phyloP scores from a whole-genome alignment of 345 rosid species.

The Brassica rapa region DNA sequence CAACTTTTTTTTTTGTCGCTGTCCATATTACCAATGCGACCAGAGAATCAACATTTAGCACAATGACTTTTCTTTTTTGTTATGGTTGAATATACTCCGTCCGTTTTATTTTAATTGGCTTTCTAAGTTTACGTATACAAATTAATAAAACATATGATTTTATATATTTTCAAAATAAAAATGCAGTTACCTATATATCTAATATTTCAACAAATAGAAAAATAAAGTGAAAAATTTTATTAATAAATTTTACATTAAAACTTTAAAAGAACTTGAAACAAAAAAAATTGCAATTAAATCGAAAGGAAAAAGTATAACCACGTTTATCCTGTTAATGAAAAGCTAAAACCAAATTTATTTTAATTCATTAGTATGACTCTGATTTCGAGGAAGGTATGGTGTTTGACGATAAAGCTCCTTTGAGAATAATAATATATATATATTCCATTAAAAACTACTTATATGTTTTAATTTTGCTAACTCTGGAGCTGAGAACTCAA shows the following conservation, averaged over 20 bases:
- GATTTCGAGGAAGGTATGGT: constrained; percentile 10
- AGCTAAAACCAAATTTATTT: not conserved
- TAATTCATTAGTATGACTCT: not conserved
- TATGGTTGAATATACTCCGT: not conserved
- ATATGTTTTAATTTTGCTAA: not conserved
- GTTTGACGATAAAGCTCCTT: not conserved
- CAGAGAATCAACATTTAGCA: not conserved
- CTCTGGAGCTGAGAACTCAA: not conserved
- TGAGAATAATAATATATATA: not conserved
- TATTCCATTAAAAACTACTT: not conserved
- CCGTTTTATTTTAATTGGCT: too few species aligned
- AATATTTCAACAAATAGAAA: too few species aligned
- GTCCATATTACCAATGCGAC: not conserved
- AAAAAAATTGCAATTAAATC: too few species aligned
- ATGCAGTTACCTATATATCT: too few species aligned
- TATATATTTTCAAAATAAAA: too few species aligned
- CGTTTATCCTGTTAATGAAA: not conserved
- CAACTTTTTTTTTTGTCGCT: not conserved
- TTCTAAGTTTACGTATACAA: too few species aligned
- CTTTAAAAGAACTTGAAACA: too few species aligned
- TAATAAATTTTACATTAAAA: too few species aligned
- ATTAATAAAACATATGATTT: too few species aligned
- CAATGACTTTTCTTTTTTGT: not conserved
- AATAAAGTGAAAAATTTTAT: too few species aligned
- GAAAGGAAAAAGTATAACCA: not conserved